Evolutionary conservation across 306 rosid species (phyloP).

Genomic region (Quercus aquifolioides): DNA sequence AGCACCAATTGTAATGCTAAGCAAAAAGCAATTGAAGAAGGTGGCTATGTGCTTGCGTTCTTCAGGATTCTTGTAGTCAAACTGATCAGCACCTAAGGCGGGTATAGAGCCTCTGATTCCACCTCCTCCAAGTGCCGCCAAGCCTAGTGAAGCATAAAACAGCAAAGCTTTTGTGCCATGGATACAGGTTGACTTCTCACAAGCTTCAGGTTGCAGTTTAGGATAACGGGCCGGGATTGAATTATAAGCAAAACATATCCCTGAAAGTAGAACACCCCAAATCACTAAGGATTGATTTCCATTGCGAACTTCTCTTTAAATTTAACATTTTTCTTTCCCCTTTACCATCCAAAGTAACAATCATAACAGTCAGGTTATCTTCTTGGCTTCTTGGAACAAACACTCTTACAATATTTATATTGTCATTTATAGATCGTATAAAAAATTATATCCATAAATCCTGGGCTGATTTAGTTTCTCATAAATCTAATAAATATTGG

Average conservation of each 20-base stretch:
- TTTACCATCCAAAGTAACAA: too few relatives aligned
- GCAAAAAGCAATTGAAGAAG: slow-evolving; percentile 60
- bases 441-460: too few relatives aligned
- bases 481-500: too few relatives aligned
- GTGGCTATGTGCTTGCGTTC: slow-evolving; percentile 37
- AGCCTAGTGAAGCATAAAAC: slow-evolving; percentile 40
- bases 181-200: slow-evolving; percentile 36
- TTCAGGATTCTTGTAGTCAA: slow-evolving; percentile 37
- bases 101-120: slow-evolving; percentile 58
- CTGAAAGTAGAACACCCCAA: slow-evolving; percentile 26
- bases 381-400: too few relatives aligned
- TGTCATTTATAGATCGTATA: too few relatives aligned
- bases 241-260: slow-evolving; percentile 41
- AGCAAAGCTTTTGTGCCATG: slow-evolving; percentile 42
- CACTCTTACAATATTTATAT: too few relatives aligned
- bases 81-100: slow-evolving; percentile 57
- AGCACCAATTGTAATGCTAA: slow-evolving; percentile 44
- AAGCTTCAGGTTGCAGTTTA: slow-evolving; percentile 46
- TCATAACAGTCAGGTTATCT: too few relatives aligned
- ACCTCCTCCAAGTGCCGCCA: slow-evolving; percentile 58
- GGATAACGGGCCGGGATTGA: slow-evolving; percentile 31
- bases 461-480: too few relatives aligned
- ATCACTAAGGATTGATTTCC: neutral
- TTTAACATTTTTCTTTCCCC: too few relatives aligned
- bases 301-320: neutral